Evolutionary conservation across 2,329 filamentous ascomycete species (phyloP).

Genomic region (Gaeumannomyces sp.): DNA sequence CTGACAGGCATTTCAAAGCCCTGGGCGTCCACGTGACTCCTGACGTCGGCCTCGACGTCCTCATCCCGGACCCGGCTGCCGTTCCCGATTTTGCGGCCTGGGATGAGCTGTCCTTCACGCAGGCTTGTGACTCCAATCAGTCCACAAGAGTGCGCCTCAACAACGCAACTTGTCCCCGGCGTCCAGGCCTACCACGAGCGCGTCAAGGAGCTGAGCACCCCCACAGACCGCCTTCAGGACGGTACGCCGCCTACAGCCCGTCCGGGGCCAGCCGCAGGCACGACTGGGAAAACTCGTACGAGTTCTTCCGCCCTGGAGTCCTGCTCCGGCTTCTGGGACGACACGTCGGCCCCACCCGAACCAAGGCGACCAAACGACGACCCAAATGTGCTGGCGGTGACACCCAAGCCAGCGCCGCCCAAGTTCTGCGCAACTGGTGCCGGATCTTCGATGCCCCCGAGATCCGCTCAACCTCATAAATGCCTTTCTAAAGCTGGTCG

Average conservation of each 20-base stretch:
- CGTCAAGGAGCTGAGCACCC: slow-evolving; percentile 47
- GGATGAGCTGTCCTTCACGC: slow-evolving; percentile 42
- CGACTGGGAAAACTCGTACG: slow-evolving; percentile 58
- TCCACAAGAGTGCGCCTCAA: slow-evolving; percentile 42
- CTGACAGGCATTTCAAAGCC: slow-evolving; percentile 45
- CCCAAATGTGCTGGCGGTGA: slow-evolving; percentile 28
- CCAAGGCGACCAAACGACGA: slow-evolving; percentile 21
- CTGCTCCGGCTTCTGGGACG: slow-evolving; percentile 56
- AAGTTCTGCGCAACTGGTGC: slow-evolving; percentile 38
- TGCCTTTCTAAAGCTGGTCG: slow-evolving; percentile 57
- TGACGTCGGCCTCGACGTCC: slow-evolving; percentile 39
- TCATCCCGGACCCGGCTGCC: slow-evolving; percentile 48
- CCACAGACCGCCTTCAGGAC: slow-evolving; percentile 55
- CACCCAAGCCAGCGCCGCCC: slow-evolving; percentile 9
- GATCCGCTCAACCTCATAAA: slow-evolving; percentile 49
- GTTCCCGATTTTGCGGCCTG: slow-evolving; percentile 49
- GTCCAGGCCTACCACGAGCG: slow-evolving; percentile 53
- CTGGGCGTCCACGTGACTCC: slow-evolving; percentile 50
- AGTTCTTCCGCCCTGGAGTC: slow-evolving; percentile 59
- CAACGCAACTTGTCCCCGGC: slow-evolving; percentile 50
- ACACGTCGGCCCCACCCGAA: slow-evolving; percentile 37
- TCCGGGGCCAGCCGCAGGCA: slow-evolving; percentile 45
- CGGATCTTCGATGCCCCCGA: slow-evolving; percentile 54
- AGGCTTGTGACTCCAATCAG: slow-evolving; percentile 42
- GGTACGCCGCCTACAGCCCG: slow-evolving; percentile 50